Conservation (phyloP, 768 basidiomycete species). For the Hygrocybe punicea region DNA sequence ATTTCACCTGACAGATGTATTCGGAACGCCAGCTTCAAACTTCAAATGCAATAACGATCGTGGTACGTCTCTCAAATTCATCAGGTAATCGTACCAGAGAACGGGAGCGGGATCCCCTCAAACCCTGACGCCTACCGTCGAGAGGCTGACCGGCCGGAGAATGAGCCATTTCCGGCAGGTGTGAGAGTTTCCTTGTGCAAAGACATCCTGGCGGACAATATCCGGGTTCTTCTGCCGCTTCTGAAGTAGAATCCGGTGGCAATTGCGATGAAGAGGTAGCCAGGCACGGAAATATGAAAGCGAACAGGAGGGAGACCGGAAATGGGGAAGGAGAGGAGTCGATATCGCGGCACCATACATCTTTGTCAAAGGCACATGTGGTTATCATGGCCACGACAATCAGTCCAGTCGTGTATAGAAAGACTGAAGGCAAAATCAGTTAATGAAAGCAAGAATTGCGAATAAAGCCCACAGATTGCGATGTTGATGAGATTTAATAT, state of each 20-base stretch:
- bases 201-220: conserved; percentile 4
- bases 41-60: conserved; percentile 6
- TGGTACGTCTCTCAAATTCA: conserved; percentile 4
- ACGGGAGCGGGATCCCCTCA: neutral
- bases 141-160: neutral
- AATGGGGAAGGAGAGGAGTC: conserved; percentile 8
- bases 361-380: neutral
- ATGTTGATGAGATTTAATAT: conserved; percentile 1
- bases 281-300: conserved; percentile 1
- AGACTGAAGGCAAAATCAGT: neutral
- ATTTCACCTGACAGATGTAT: too few species aligned
- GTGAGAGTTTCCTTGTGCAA: neutral
- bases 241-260: neutral
- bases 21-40: too few species aligned
- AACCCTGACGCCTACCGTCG: neutral
- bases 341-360: conserved; percentile 7
- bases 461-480: neutral
- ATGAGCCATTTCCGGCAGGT: neutral
- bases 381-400: neutral
- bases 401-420: conserved; percentile 1
- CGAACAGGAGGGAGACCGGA: neutral
- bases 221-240: neutral
- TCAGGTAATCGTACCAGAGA: conserved; percentile 2
- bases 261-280: neutral
- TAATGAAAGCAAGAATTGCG: neutral